Evolutionary conservation across 805 yeast genomes (phyloP).

Genomic region (Schwanniomyces occidentalis): DNA sequence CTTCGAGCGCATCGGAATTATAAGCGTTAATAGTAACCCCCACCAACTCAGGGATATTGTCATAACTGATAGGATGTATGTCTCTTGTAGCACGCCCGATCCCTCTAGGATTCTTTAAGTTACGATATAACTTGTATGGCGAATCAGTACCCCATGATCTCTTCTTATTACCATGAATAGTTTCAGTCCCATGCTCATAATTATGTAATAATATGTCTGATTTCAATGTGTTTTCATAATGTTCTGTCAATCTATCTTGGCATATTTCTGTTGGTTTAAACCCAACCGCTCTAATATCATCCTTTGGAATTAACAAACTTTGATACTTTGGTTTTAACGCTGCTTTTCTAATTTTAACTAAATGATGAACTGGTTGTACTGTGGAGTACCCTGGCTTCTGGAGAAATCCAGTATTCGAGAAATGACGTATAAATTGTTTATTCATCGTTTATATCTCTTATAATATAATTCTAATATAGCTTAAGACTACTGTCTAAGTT

Average conservation of each 20-base stretch:
- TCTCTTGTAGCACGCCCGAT: slow-evolving; percentile 73
- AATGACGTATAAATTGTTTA: slow-evolving; percentile 28
- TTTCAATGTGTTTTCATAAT: slow-evolving; percentile 70
- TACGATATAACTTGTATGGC: slow-evolving; percentile 87
- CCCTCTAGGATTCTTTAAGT: slow-evolving; percentile 73
- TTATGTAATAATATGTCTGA: slow-evolving; percentile 77
- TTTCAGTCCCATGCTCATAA: slow-evolving; percentile 64
- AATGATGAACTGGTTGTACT: slow-evolving; percentile 91
- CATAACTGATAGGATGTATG: slow-evolving; percentile 62
- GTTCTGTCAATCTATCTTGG: slow-evolving; percentile 78
- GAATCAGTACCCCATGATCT: slow-evolving; percentile 86
- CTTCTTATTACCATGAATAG: slow-evolving; percentile 62
- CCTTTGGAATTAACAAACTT: slow-evolving; percentile 62
- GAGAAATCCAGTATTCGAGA: slow-evolving; percentile 51
- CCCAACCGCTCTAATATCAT: slow-evolving; percentile 77
- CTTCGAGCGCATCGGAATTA: slow-evolving; percentile 68
- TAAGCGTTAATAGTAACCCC: slow-evolving; percentile 75
- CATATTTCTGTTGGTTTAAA: slow-evolving; percentile 73
- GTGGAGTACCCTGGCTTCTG: slow-evolving; percentile 53
- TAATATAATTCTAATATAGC: no score
- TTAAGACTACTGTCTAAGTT: not conserved
- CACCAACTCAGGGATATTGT: slow-evolving; percentile 70
- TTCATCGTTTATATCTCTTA: slow-evolving; percentile 10
- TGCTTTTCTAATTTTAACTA: slow-evolving; percentile 71
- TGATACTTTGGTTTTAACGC: slow-evolving; percentile 75